Conservation (phyloP, 1,284 basidiomycete genomes). For the Fomitopsis betulina region DNA sequence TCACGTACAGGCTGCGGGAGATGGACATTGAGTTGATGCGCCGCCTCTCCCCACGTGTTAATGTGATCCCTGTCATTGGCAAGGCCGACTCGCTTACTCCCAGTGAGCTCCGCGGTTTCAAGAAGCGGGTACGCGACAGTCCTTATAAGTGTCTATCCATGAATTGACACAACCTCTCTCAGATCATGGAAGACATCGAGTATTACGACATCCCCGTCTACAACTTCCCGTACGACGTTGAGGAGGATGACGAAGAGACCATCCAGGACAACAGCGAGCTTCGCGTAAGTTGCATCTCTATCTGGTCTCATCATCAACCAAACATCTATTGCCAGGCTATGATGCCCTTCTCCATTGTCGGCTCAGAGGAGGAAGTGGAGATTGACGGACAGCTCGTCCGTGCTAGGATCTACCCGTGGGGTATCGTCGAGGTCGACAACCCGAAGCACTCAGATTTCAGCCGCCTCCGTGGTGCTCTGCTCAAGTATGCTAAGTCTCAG, state of each 20-base stretch:
- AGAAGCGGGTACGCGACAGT: slow-evolving; percentile 73
- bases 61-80: slow-evolving; percentile 98
- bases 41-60: slow-evolving; percentile 92
- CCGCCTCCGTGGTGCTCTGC: slow-evolving; percentile 84
- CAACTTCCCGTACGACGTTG: slow-evolving; percentile 99
- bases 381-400: slow-evolving; percentile 89
- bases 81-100: slow-evolving; percentile 96
- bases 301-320: not conserved
- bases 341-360: slow-evolving; percentile 96
- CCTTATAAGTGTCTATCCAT: not conserved
- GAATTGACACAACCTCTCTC: not conserved
- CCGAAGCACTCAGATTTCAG: slow-evolving; percentile 98
- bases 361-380: slow-evolving; percentile 95
- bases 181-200: slow-evolving; percentile 99
- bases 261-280: slow-evolving; percentile 97
- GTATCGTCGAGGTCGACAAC: slow-evolving; percentile 97
- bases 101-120: slow-evolving; percentile 89
- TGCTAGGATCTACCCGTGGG: slow-evolving; percentile 96
- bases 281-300: slow-evolving; percentile 42
- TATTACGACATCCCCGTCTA: slow-evolving; percentile 98
- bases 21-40: slow-evolving; percentile 99
- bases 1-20: slow-evolving; percentile 73
- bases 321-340: slow-evolving; percentile 49
- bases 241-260: slow-evolving; percentile 99
- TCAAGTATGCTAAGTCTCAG: slow-evolving; percentile 54